Evolutionary conservation across 1,284 basidiomycete species (phyloP).

Genomic region (Moesziomyces aphidis): DNA sequence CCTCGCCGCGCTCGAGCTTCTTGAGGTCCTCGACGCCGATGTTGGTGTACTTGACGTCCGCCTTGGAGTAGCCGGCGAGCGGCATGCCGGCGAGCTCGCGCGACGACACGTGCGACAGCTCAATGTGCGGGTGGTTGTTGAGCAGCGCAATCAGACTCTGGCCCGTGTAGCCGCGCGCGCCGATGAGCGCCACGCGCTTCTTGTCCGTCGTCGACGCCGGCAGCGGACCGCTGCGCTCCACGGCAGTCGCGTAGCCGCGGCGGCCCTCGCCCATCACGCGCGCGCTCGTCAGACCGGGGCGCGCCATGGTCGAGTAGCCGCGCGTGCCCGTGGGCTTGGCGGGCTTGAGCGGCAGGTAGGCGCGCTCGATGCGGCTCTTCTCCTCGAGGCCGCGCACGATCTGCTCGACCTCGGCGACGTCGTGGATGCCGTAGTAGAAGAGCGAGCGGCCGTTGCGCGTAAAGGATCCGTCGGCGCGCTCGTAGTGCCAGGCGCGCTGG

Average conservation of each 20-base stretch:
- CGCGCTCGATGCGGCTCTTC: slow-evolving; percentile 84
- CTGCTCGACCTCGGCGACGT: slow-evolving; percentile 87
- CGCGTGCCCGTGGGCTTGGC: slow-evolving; percentile 69
- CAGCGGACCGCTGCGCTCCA: slow-evolving; percentile 66
- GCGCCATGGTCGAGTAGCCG: slow-evolving; percentile 64
- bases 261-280: slow-evolving; percentile 50
- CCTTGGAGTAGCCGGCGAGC: slow-evolving; percentile 85
- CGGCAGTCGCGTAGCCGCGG: slow-evolving; percentile 71
- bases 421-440: slow-evolving; percentile 97
- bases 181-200: slow-evolving; percentile 93
- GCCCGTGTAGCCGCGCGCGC: slow-evolving; percentile 94
- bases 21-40: slow-evolving; percentile 64
- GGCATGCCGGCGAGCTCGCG: slow-evolving; percentile 88
- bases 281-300: slow-evolving; percentile 70
- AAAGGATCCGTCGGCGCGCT: slow-evolving; percentile 96
- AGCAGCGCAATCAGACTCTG: slow-evolving; percentile 88
- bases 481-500: slow-evolving; percentile 97
- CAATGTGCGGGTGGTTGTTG: slow-evolving; percentile 85
- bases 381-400: slow-evolving; percentile 82
- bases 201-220: slow-evolving; percentile 74
- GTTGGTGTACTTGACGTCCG: slow-evolving; percentile 72
- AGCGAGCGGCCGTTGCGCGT: slow-evolving; percentile 89
- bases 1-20: slow-evolving; percentile 63
- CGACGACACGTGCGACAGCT: slow-evolving; percentile 93
- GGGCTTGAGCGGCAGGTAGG: slow-evolving; percentile 91